Evolutionary conservation across 768 basidiomycete genomes (phyloP), one percentile per base, ranked within the genome.

Genomic region (Lactarius pseudohatsudake): DNA sequence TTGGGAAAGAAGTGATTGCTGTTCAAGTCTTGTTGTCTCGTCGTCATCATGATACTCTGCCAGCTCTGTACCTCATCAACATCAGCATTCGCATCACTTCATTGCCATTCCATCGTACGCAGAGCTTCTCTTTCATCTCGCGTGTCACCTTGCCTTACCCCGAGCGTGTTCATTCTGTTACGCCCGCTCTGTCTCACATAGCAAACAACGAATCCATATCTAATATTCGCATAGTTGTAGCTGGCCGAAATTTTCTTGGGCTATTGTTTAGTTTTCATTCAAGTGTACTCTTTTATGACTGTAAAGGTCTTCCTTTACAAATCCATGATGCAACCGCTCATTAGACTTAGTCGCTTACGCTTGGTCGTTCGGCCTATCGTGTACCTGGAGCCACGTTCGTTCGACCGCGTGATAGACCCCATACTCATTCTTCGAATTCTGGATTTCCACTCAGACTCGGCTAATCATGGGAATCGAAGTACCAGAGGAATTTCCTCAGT

Each of bases 1-100:
- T 70, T 89, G 70, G 79, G 77, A 64, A 86, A 85, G 82, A 87
- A 71, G 41, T 67, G 26, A 60, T 36, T 32, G 13, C n/a, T 10
- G n/a, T 45, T 55, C 41, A 36, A 30, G 22, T 11, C 20, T 34
- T 56, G 47, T 58, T 40, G 47, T 67, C 40, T 55, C 16, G 40
- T 67, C 36, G 18, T 60, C 53, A 56, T 18, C 26, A 32, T 59
- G 41, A 64, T 64, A 56, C 58, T 47, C 43, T 30, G 57, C 55
- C 54, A 20, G 66, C 59, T 59, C n/a, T 67, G 53, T 55, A 41
- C 8, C 43, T 41, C 66, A 64, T 67, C 40, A 60, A 50, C 66
- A 64, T 64, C 28, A 18, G 18, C 61, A 53, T 66, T 41, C 16
- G 18, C 56, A 58, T 58, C 47, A 28, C 40, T 32, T 13, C 57